Evolutionary conservation across 2,329 filamentous ascomycete species (phyloP), one percentile per base, ranked within the genome.

Genomic region (Fonsecaea nubica): DNA sequence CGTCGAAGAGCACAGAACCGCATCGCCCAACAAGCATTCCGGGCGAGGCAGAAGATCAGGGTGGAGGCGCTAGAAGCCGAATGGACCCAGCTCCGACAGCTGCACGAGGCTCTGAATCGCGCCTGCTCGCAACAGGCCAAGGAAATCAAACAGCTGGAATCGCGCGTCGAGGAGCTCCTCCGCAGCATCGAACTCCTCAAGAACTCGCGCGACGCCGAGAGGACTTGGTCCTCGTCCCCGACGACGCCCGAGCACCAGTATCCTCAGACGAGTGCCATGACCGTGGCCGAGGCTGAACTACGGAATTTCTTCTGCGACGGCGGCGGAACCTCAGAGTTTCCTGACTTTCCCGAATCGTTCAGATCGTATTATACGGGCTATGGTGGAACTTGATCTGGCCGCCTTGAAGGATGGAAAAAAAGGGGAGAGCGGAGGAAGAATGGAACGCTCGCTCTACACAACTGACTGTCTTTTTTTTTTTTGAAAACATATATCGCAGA

Each of bases 21-120:
- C n/a, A 48, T 61, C 1, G 58, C 58, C 58, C 58, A 61, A 25
- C 58, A 61, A 54, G 58, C 58, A 4, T 61, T 61, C 48, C 58
- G 58, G 35, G 58, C 58, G 6, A 48, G 58, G 6, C 58, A 61
- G 12, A 61, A 61, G 38, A 45, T 61, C 58, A 18, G 58, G 21
- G 45, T 61, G 21, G 48, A 61, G 33, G 58, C 58, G 3, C 58
- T 61, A 4, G 58, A 61, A 21, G 30, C 10, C 33, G 58, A 61
- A 54, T 61, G 58, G 58, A 33, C 58, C 6, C 58, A 40, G 21
- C 35, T 61, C 6, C 58, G 58, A 32, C 58, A 54, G 1, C 58
- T 61, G 45, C 58, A 61, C 58, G 58, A 61, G 45, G 30, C 45
- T 18, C 25, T 61, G 58, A 61, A 61, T 12, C 48, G 54, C 13